Conservation (phyloP, 129 eudicot species). For the Escallonia rubra region DNA sequence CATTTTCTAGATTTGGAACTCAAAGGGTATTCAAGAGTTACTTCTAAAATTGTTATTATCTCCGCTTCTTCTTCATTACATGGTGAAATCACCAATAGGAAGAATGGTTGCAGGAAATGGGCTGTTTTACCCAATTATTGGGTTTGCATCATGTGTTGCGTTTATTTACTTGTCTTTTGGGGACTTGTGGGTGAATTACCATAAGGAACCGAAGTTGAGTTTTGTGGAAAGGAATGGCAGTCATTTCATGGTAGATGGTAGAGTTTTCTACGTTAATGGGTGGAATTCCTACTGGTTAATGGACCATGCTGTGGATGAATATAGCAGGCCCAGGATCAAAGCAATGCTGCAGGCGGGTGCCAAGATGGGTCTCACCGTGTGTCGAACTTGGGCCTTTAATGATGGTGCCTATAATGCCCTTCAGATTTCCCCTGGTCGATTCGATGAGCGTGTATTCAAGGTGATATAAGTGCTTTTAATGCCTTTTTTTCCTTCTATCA, state of each 20-base stretch:
- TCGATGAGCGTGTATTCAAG: conserved; percentile 74
- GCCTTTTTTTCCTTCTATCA: too few relatives aligned
- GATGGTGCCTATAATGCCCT: conserved; percentile 95
- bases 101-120: conserved; percentile 61
- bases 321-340: conserved; percentile 53
- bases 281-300: conserved; percentile 99
- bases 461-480: conserved; percentile 26
- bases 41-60: neutral
- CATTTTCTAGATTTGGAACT: conserved; percentile 15
- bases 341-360: conserved; percentile 80
- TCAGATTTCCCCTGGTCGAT: conserved; percentile 91
- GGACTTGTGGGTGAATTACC: conserved; percentile 50
- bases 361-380: conserved; percentile 92
- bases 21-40: conserved; percentile 14
- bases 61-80: conserved; percentile 5
- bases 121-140: conserved; percentile 68
- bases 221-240: conserved; percentile 93
- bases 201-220: conserved; percentile 38
- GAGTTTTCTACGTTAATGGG: conserved; percentile 71
- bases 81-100: conserved; percentile 43
- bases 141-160: conserved; percentile 70
- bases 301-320: conserved; percentile 85
- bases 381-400: conserved; percentile 98
- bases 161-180: conserved; percentile 82
- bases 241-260: conserved; percentile 83